phyloP scores from a whole-genome alignment of 805 yeast genomes.

The Candida corydali region DNA sequence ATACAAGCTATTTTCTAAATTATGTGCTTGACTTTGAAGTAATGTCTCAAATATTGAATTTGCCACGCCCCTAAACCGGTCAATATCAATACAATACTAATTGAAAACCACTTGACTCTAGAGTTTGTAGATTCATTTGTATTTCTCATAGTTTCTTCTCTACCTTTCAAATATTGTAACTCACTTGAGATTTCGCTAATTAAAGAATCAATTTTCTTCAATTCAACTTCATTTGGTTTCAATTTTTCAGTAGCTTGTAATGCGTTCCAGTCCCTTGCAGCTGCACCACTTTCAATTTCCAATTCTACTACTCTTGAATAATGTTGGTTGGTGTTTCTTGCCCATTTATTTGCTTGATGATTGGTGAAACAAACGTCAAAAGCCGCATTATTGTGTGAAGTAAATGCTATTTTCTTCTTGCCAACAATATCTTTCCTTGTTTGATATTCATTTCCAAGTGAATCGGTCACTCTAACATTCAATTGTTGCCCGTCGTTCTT shows the following conservation, averaged over 20 bases:
- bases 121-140: slow-evolving; percentile 95
- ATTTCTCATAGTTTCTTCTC: slow-evolving; percentile 92
- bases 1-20: slow-evolving; percentile 30
- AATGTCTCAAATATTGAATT: slow-evolving; percentile 83
- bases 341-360: slow-evolving; percentile 28
- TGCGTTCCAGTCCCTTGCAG: slow-evolving; percentile 97
- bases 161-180: slow-evolving; percentile 73
- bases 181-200: slow-evolving; percentile 78
- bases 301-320: slow-evolving; percentile 73
- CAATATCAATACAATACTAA: slow-evolving; percentile 63
- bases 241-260: slow-evolving; percentile 89
- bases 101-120: slow-evolving; percentile 85
- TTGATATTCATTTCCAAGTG: slow-evolving; percentile 76
- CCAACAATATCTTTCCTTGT: slow-evolving; percentile 77
- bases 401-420: slow-evolving; percentile 71
- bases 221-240: slow-evolving; percentile 87
- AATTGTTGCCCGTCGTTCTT: slow-evolving; percentile 85
- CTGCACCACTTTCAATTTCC: slow-evolving; percentile 92
- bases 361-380: slow-evolving; percentile 92
- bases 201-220: slow-evolving; percentile 81
- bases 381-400: slow-evolving; percentile 76
- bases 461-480: slow-evolving; percentile 64
- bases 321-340: slow-evolving; percentile 36
- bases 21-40: slow-evolving; percentile 83
- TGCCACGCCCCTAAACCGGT: slow-evolving; percentile 88